These are phyloP conservation scores for Fusarium paranaense DNA, from an alignment of 2,329 filamentous ascomycete species.

Conservation along the genomic window DNA sequence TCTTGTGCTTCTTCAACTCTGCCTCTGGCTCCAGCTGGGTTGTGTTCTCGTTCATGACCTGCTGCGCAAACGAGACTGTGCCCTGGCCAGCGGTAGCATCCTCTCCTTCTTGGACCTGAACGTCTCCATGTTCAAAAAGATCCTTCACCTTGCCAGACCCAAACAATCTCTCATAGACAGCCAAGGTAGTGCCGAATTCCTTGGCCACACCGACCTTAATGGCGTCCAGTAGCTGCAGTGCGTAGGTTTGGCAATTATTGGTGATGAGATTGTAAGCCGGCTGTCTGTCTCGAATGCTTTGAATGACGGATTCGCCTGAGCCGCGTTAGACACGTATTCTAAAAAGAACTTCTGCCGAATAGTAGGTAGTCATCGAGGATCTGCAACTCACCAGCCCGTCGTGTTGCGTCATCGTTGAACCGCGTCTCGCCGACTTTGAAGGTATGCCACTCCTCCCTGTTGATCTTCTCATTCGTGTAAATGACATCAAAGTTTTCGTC, in stretches of 20 bases:
- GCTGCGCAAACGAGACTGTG: conserved; percentile 61
- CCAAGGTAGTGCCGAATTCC: conserved; percentile 65
- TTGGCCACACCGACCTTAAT: conserved; percentile 63
- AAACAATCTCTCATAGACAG: conserved; percentile 63
- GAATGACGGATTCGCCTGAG: conserved; percentile 64
- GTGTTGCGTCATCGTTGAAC: conserved; percentile 66
- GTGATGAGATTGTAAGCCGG: conserved; percentile 68
- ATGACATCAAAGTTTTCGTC: conserved; percentile 68
- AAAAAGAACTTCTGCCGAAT: accelerated
- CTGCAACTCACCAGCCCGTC: conserved; percentile 57
- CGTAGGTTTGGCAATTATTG: conserved; percentile 72
- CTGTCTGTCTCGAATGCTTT: conserved; percentile 60
- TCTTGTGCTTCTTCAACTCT: conserved; percentile 34
- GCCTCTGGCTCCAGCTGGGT: conserved; percentile 60
- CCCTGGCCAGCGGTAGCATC: conserved; percentile 42
- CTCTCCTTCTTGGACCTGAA: neutral
- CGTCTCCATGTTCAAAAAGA: conserved; percentile 57
- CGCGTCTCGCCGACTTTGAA: conserved; percentile 64
- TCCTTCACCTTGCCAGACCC: conserved; percentile 63
- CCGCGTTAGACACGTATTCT: neutral
- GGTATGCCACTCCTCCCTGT: conserved; percentile 61
- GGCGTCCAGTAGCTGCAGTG: conserved; percentile 63
- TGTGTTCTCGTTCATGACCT: conserved; percentile 67
- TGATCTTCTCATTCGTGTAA: conserved; percentile 64
- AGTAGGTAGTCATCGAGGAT: neutral